These are phyloP conservation scores for Alloascoidea hylecoeti DNA, from an alignment of 805 yeast species.

Conservation along the genomic window DNA sequence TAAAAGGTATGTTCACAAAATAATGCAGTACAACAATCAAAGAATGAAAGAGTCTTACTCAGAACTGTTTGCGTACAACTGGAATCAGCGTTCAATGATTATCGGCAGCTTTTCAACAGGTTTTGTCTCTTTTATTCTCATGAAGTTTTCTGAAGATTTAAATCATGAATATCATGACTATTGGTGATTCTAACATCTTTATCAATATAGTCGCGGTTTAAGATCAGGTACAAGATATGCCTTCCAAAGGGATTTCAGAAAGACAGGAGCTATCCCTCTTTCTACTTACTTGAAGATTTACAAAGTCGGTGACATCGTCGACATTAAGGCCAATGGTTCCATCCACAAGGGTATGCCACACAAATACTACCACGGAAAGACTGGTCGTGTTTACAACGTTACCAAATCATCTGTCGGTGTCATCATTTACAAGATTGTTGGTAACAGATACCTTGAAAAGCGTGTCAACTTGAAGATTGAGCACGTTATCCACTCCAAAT, in stretches of 20 bases:
- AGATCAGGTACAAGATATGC: conserved; percentile 99
- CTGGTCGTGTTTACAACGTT: conserved; percentile 98
- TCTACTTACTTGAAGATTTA: conserved; percentile 95
- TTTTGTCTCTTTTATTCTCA: too few relatives aligned
- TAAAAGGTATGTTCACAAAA: too few relatives aligned
- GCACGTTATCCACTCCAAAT: conserved; percentile 98
- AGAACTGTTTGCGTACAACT: too few relatives aligned
- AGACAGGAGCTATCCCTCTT: conserved; percentile 35
- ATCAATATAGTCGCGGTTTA: conserved; percentile 57
- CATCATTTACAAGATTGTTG: conserved; percentile 95
- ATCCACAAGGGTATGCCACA: conserved; percentile 99
- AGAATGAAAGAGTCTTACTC: too few relatives aligned
- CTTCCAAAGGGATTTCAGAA: conserved; percentile 98
- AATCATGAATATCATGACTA: too few relatives aligned
- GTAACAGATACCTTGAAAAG: conserved; percentile 98
- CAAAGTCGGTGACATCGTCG: conserved; percentile 99
- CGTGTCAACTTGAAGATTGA: conserved; percentile 97
- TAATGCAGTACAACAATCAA: too few relatives aligned
- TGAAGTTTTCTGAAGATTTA: too few relatives aligned
- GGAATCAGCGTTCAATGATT: too few relatives aligned
- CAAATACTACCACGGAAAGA: conserved; percentile 99
- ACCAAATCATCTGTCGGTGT: conserved; percentile 99
- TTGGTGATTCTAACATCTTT: too few relatives aligned
- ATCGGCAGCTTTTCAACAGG: too few relatives aligned
- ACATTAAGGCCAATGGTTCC: conserved; percentile 98